Conservation (phyloP, 106 monocot genomes). For the Cymbidium sinense region DNA sequence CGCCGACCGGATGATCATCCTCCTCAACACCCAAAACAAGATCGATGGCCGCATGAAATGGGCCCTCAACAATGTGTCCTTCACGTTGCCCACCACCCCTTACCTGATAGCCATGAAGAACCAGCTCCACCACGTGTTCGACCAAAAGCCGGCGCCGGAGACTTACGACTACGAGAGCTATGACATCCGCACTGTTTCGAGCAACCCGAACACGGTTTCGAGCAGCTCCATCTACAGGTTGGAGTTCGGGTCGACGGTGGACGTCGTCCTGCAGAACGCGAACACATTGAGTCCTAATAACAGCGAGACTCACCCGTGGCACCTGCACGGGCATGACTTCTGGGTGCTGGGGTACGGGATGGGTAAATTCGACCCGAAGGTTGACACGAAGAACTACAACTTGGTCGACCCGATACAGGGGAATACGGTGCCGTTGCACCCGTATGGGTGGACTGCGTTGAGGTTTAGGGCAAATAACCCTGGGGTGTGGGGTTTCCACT, state of each 20-base stretch:
- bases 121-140: slow-evolving; percentile 27
- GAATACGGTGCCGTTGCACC: slow-evolving; percentile 85
- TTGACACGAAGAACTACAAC: slow-evolving; percentile 41
- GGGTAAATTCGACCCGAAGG: slow-evolving; percentile 54
- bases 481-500: slow-evolving; percentile 89
- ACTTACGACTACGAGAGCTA: slow-evolving; percentile 36
- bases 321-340: slow-evolving; percentile 96
- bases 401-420: slow-evolving; percentile 72
- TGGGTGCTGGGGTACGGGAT: slow-evolving; percentile 81
- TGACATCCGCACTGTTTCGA: slow-evolving; percentile 8
- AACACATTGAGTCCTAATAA: slow-evolving; percentile 60
- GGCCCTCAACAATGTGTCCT: slow-evolving; percentile 84
- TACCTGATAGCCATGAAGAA: slow-evolving; percentile 63
- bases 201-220: slow-evolving; percentile 13
- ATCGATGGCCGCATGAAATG: slow-evolving; percentile 45
- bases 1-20: slow-evolving; percentile 48
- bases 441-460: slow-evolving; percentile 79
- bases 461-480: slow-evolving; percentile 79
- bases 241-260: slow-evolving; percentile 56
- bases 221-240: slow-evolving; percentile 45
- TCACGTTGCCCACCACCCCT: slow-evolving; percentile 53
- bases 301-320: slow-evolving; percentile 98
- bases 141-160: slow-evolving; percentile 45
- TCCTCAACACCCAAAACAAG: slow-evolving; percentile 81
- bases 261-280: slow-evolving; percentile 83